Evolutionary conservation across 2,329 filamentous ascomycete genomes (phyloP).

Genomic region (Fusarium coicis): DNA sequence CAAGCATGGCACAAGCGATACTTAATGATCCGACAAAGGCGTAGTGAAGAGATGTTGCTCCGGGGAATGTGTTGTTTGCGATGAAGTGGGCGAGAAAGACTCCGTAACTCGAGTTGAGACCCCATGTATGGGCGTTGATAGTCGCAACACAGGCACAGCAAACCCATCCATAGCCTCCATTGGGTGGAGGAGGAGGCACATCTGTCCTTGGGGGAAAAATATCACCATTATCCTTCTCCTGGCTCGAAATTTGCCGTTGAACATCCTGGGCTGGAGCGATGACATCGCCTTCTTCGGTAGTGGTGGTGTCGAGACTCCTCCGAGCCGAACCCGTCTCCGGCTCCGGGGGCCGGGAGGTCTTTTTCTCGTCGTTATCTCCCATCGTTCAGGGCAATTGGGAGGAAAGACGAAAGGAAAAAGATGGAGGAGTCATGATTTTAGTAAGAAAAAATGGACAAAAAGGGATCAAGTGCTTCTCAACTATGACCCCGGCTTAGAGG

Average conservation of each 20-base stretch:
- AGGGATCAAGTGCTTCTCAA: slow-evolving; percentile 17
- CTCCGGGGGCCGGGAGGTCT: slow-evolving; percentile 7
- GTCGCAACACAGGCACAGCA: slow-evolving; percentile 53
- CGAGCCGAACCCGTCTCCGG: slow-evolving; percentile 12
- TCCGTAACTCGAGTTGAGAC: slow-evolving; percentile 66
- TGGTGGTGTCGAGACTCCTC: slow-evolving; percentile 34
- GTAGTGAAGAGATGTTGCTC: slow-evolving; percentile 72
- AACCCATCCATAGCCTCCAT: slow-evolving; percentile 69
- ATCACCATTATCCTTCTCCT: slow-evolving; percentile 21
- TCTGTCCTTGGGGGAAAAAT: slow-evolving; percentile 23
- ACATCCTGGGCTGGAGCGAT: slow-evolving; percentile 27
- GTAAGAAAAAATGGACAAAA: slow-evolving; percentile 14
- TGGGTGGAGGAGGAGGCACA: slow-evolving; percentile 55
- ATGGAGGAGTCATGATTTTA: slow-evolving; percentile 18
- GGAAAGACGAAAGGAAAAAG: background rate
- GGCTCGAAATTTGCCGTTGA: slow-evolving; percentile 2
- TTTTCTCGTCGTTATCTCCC: slow-evolving; percentile 37
- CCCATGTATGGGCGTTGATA: slow-evolving; percentile 79
- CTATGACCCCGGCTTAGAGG: slow-evolving; percentile 27
- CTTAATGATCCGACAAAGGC: slow-evolving; percentile 74
- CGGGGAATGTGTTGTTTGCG: slow-evolving; percentile 68
- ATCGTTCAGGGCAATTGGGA: slow-evolving; percentile 12
- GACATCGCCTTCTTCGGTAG: slow-evolving; percentile 36
- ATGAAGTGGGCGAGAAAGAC: slow-evolving; percentile 69
- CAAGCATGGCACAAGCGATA: slow-evolving; percentile 63